Evolutionary conservation across 371 early-diverging fungal genomes (phyloP), one percentile per base, ranked within the genome.

Genomic region (Rhizopus stolonifer): DNA sequence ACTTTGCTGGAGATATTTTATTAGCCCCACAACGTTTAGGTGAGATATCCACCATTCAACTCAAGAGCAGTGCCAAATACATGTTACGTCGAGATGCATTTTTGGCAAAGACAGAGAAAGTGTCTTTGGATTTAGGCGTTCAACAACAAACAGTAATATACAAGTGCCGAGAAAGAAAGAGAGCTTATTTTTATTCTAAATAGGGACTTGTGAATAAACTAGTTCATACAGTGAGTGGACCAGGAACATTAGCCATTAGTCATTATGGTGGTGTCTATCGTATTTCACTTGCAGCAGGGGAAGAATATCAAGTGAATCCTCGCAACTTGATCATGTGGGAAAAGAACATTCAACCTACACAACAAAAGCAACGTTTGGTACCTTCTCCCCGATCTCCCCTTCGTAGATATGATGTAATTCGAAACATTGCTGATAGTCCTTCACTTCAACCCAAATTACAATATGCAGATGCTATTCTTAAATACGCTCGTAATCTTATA

Each of bases 251-350:
- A 38, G 90, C 84, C 7, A 79, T 91, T 29, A 82, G 88, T 6
- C 77, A 83, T 40, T 82, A 84, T 42, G 89, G 89, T 45, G 87
- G 89, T 4, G 55, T 90, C 42, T 87, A 88, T 57, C 75, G 89
- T 21, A 71, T 91, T 42, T 80, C 84, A 14, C 67, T 91, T 46
- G 67, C 74, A 5, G 79, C 83, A 17, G 82, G 79, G 10, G 89
- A 91, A 58, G 83, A 83, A 60, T 89, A 87, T 54, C 61, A 84
- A 34, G 88, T 87, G 9, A 87, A 87, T 58, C 88, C 91, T 26
- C 74, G 84, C 40, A 64, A 79, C 46, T 54, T 82, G 42, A 57
- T 80, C 8, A 73, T 82, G 52, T 82, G 85, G 83, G 78, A 81
- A 54, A 66, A 74, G 21, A 69, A 76, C 34, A 73, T 79, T 11